Percentiles rank a stretch among this genome's conserved stretches.
phyloP scores from a whole-genome alignment of 306 rosid genomes.

The Bauhinia variegata region DNA sequence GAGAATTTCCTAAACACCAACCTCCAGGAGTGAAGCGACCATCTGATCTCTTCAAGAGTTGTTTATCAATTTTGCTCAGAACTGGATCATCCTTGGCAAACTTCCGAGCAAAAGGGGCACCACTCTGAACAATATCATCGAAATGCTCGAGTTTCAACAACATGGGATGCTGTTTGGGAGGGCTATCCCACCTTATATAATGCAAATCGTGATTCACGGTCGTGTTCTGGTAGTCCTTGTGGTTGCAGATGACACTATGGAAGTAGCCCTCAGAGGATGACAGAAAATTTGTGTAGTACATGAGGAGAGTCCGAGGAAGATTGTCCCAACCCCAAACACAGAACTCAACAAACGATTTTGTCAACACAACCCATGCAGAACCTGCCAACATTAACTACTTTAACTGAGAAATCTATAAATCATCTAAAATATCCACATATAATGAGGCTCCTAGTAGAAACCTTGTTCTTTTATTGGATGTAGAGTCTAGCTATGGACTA shows the following conservation, averaged over 20 bases:
- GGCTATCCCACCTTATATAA: slow-evolving; percentile 70
- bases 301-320: slow-evolving; percentile 87
- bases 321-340: slow-evolving; percentile 93
- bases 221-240: slow-evolving; percentile 90
- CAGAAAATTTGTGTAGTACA: slow-evolving; percentile 81
- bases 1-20: slow-evolving; percentile 62
- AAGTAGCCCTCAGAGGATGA: slow-evolving; percentile 90
- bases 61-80: slow-evolving; percentile 67
- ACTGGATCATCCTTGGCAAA: slow-evolving; percentile 66
- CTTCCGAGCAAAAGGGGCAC: slow-evolving; percentile 73
- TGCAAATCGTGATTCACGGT: slow-evolving; percentile 81
- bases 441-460: neutral
- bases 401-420: slow-evolving; percentile 7
- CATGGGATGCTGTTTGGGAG: slow-evolving; percentile 70
- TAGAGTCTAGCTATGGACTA: slow-evolving; percentile 18
- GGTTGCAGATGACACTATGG: slow-evolving; percentile 85
- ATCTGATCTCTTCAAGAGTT: slow-evolving; percentile 57
- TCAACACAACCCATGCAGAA: slow-evolving; percentile 71
- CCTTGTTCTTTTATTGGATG: neutral
- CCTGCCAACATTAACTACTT: slow-evolving; percentile 53
- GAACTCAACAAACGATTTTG: slow-evolving; percentile 72
- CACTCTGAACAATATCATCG: slow-evolving; percentile 66
- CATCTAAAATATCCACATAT: slow-evolving; percentile 5
- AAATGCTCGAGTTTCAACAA: slow-evolving; percentile 62
- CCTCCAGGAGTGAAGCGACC: slow-evolving; percentile 70